Percentiles rank a stretch among this genome's conserved stretches.
Conservation (phyloP, 495 filamentous ascomycete genomes). For the Venustampulla echinocandica region DNA sequence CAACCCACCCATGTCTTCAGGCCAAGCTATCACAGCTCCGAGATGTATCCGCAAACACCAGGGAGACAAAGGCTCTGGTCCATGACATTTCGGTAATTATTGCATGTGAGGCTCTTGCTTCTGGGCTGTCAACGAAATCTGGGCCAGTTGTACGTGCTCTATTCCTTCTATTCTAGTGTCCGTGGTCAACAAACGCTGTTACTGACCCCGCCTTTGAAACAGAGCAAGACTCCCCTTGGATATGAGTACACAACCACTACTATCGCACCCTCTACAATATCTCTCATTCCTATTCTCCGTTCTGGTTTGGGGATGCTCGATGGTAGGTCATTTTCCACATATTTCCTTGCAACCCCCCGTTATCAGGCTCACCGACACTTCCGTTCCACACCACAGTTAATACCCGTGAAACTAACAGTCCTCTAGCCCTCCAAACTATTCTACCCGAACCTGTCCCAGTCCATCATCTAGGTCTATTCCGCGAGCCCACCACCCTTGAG, state of each 20-base stretch:
- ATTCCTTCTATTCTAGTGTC: background rate
- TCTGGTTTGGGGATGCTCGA: slow-evolving; percentile 88
- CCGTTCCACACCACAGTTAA: slow-evolving; percentile 4
- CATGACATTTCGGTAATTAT: slow-evolving; percentile 81
- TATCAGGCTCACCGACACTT: background rate
- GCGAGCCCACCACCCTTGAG: slow-evolving; percentile 72
- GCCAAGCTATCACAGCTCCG: slow-evolving; percentile 88
- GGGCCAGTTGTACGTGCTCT: slow-evolving; percentile 35
- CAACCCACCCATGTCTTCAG: slow-evolving; percentile 73
- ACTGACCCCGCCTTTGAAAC: background rate
- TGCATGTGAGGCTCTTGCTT: slow-evolving; percentile 70
- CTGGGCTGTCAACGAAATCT: slow-evolving; percentile 41
- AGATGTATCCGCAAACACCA: slow-evolving; percentile 55
- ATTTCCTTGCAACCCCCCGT: background rate
- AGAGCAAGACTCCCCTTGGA: slow-evolving; percentile 70
- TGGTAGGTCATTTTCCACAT: slow-evolving; percentile 33
- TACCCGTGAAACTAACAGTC: slow-evolving; percentile 6
- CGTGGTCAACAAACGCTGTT: slow-evolving; percentile 4
- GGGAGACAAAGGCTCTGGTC: slow-evolving; percentile 72
- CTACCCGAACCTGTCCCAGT: slow-evolving; percentile 75
- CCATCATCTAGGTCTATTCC: slow-evolving; percentile 90
- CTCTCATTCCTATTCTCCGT: slow-evolving; percentile 83
- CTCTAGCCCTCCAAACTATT: slow-evolving; percentile 65
- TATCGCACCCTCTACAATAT: slow-evolving; percentile 55
- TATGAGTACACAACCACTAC: slow-evolving; percentile 54